Base-by-base conservation (phyloP, 208 protist genomes). In the Leishmania martiniquensis region DNA sequence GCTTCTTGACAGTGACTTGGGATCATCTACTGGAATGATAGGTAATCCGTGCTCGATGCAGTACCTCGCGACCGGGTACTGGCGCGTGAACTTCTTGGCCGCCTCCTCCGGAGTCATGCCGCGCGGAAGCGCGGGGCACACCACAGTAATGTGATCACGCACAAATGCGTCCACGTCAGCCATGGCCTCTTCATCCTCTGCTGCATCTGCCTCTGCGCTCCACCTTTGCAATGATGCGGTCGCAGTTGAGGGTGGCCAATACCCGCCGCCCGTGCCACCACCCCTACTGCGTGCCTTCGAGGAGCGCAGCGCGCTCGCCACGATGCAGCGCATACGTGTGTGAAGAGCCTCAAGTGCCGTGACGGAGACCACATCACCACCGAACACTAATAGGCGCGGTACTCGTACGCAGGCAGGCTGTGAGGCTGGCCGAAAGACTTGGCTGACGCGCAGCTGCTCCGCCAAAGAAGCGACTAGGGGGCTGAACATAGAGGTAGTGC, bases 51-150 rank as follows among this genome's bases (percentile, higher is more conserved):
- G 66, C 67, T 91, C 86, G 4, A 88, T 83, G 65, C 85, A 91
- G 85, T 91, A 97, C 45, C 91, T 89, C 37, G 85, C 87, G 4
- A 97, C 85, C 17, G 93, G 93, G 70, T 93, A 96, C 83, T 96
- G 93, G 4, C 90, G 87, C 3, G 63, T 82, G 82, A 91, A 90
- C 66, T 70, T 85, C 34, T 67, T 44, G n/a, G 81, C 83, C 25
- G 87, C 80, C 12, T 62, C 70, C 45, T 72, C 80, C 0, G 91
- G 89, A 7, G 83, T 85, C 29, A 84, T 76, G 74, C 77, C 75
- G 10, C 20, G 77, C 42, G 93, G 93, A 52, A 97, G 83, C 29
- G 89, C 85, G 2, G 93, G 91, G 60, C 91, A 95, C 34, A 97
- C 85, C 17, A 97, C 88, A 20, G 87, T 91, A 57, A 97, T 84